Evolutionary conservation across 2,329 filamentous ascomycete species (phyloP), one percentile per base, ranked within the genome.

Genomic region (Monosporascus sp.): DNA sequence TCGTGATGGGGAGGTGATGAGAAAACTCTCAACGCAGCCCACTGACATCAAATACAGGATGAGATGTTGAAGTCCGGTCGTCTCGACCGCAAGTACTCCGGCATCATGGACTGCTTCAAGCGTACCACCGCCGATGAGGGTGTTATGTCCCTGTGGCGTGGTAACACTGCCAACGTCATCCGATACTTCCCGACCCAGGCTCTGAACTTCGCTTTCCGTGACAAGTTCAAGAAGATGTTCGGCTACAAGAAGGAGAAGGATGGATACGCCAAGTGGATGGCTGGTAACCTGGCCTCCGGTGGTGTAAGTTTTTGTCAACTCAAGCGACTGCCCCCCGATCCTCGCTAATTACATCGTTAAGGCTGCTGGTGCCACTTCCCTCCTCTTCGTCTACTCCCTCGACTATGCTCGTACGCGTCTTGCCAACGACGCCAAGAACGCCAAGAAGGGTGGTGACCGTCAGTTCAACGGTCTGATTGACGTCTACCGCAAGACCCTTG

Each of bases 191-290:
- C 94, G 69, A 99, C 94, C 77, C 94, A 99, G 87, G 94, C 94
- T 71, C 84, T 99, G 77, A 99, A 99, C 92, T 99, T 99, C 75
- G 94, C 94, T 76, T 99, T 99, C 94, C 94, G 94, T 79, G 94
- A 99, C 80, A 97, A 95, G 87, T 99, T 97, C 91, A 99, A 99
- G 91, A 84, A 88, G 74, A 95, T 99, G 92, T 99, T 99, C 88
- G 89, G 90, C 75, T 99, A 90, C 91, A 99, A 97, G 91, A 97
- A 97, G 89, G 94, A 99, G 62, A 88, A 87, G 80, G 94, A 99
- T 77, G 94, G 94, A 72, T 99, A 99, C 79, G 83, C 80, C 75
- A 91, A 92, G 88, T 99, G 94, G 94, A 97, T 99, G 94, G 84
- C 83, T 67, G 94, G 94, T 85, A 99, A 99, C 90, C 83, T 99